phyloP scores from a whole-genome alignment of 371 early-diverging fungal genomes.

The Aphelidium insulamus region DNA sequence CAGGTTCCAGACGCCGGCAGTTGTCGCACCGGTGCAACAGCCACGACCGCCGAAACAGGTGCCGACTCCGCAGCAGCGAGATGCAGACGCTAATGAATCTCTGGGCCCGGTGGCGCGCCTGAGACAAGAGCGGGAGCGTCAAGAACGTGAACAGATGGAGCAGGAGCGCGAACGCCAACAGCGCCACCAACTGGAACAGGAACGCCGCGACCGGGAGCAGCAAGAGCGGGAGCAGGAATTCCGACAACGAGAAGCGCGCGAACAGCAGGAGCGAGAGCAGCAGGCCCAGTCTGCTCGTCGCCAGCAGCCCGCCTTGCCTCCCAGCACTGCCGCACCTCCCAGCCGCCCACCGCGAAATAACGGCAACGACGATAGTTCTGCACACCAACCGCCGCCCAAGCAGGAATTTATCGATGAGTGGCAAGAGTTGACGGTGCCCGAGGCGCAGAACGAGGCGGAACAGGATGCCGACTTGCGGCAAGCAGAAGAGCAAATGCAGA shows the following conservation, averaged over 20 bases:
- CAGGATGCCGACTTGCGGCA: slow-evolving; percentile 15
- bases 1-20: neutral
- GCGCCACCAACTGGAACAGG: slow-evolving; percentile 4
- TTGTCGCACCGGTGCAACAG: slow-evolving; percentile 8
- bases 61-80: no score
- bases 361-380: no score
- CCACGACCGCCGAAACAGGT: no score
- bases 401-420: no score
- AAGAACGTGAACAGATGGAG: slow-evolving; percentile 13
- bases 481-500: slow-evolving; percentile 7
- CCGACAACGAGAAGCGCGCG: slow-evolving; percentile 9
- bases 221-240: slow-evolving; percentile 8
- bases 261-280: slow-evolving; percentile 11
- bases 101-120: no score
- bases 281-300: no score
- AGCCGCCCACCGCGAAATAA: no score
- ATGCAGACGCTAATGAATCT: slow-evolving; percentile 7
- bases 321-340: no score
- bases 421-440: no score
- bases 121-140: slow-evolving; percentile 25
- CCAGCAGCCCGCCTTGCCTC: no score
- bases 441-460: slow-evolving; percentile 1
- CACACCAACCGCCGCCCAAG: no score
- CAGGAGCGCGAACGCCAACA: slow-evolving; percentile 4
- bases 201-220: slow-evolving; percentile 8